phyloP scores from a whole-genome alignment of 225 moss, liverwort and hornwort species.

The Asterella californica region DNA sequence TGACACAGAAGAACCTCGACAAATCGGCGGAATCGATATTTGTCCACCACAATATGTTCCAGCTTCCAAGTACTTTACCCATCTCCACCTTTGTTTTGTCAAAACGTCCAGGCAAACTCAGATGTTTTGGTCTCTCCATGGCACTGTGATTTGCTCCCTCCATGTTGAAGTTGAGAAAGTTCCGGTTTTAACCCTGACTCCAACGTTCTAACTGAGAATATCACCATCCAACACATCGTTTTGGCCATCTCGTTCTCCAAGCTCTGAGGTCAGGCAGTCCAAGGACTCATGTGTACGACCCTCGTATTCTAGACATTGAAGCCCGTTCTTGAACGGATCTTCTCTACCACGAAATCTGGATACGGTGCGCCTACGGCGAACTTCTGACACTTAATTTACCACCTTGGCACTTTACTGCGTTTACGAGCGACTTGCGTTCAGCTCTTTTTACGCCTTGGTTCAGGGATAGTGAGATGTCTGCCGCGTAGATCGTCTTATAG shows the following conservation, averaged over 20 bases:
- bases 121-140: neutral
- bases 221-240: neutral
- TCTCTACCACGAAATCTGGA: neutral
- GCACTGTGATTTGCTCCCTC: neutral
- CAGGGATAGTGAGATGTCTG: neutral
- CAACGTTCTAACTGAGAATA: neutral
- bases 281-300: neutral
- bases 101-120: neutral
- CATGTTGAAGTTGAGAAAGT: neutral
- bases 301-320: neutral
- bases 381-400: neutral
- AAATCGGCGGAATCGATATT: neutral
- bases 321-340: no score
- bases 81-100: neutral
- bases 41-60: neutral
- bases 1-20: neutral
- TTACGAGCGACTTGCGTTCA: no score
- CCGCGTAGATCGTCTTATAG: neutral
- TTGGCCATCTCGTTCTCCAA: neutral
- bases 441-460: no score
- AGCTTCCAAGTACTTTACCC: neutral
- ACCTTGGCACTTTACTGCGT: neutral
- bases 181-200: neutral
- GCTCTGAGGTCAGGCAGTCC: neutral
- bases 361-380: neutral